Base-by-base conservation (phyloP, 2,329 filamentous ascomycete species). In the Diaporthe australafricana region DNA sequence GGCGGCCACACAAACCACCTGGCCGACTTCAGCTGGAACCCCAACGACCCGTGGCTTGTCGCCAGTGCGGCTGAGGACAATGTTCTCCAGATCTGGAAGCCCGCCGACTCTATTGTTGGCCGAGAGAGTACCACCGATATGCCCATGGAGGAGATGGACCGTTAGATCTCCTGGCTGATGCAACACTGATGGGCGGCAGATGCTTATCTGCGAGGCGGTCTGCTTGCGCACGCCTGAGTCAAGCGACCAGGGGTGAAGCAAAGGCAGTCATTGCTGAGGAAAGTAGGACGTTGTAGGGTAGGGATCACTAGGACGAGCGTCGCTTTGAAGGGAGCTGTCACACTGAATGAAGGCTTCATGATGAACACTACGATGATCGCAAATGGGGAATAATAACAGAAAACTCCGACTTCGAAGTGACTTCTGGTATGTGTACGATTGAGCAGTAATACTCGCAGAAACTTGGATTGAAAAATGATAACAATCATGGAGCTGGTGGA, bases 41-140 rank as follows among this genome's bases (percentile, higher is more conserved):
- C 91, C 76, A 98, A 97, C 80, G 95, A 98, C 78, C 95, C 96
- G 5, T 99, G 97, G 97, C 90, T 98, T 70, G 93, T 99, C 76
- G 95, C 95, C 81, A 97, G 94, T 73, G 95, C 96, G 20, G 96
- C 96, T 0, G 97, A 99, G 81, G 96, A 99, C 84, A 99, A 99
- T 80, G 87, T 98, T 76, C 89, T 99, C 74, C 96, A 99, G 83
- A 94, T 98, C 77, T 98, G 94, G 94, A 95, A 94, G 83, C 93
- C 95, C 27, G 91, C 93, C 5, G 92, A 94, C 78, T 90, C 93
- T 2, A 95, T 96, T 79, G 93, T 96, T 45, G 92, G 91, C 75
- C 92, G 91, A 77, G 93, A 95, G 78, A 86, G 93, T 74, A 72
- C 56, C 63, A 90, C 91, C 48, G 93, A 95, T 77, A 87, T 95